Evolutionary conservation across 2,329 filamentous ascomycete genomes (phyloP).

Genomic region (Didymella sp.): DNA sequence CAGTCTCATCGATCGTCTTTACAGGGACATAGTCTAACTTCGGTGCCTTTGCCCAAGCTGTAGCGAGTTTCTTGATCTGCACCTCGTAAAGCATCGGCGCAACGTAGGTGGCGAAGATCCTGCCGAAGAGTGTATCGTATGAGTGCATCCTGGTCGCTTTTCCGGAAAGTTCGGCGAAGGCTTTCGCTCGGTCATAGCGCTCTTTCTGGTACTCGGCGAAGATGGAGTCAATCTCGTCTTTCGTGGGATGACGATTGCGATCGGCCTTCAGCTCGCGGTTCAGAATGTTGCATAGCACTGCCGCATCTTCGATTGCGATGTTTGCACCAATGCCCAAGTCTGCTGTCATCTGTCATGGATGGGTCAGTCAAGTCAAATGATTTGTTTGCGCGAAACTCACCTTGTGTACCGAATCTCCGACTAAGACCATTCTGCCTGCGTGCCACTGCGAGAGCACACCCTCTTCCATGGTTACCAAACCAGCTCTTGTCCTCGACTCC

Average conservation of each 20-base stretch:
- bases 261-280: slow-evolving; percentile 19
- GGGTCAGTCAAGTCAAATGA: neutral
- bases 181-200: slow-evolving; percentile 18
- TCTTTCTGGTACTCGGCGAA: slow-evolving; percentile 23
- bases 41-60: slow-evolving; percentile 11
- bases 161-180: slow-evolving; percentile 19
- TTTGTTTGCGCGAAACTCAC: no score
- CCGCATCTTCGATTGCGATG: slow-evolving; percentile 30
- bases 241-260: slow-evolving; percentile 12
- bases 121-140: slow-evolving; percentile 18
- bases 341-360: slow-evolving; percentile 25
- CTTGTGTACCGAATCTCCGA: neutral
- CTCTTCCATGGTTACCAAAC: neutral
- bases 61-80: slow-evolving; percentile 7
- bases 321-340: slow-evolving; percentile 31
- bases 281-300: slow-evolving; percentile 26
- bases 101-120: slow-evolving; percentile 16
- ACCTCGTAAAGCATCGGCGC: slow-evolving; percentile 2
- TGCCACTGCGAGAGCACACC: neutral
- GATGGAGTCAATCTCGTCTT: slow-evolving; percentile 15
- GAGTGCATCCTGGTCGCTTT: slow-evolving; percentile 19
- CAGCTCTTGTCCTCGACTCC: neutral
- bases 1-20: slow-evolving; percentile 24
- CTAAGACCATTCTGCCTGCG: neutral
- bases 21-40: slow-evolving; percentile 26